Base-by-base conservation (phyloP, 2,329 filamentous ascomycete species). In the Fusarium longipes region DNA sequence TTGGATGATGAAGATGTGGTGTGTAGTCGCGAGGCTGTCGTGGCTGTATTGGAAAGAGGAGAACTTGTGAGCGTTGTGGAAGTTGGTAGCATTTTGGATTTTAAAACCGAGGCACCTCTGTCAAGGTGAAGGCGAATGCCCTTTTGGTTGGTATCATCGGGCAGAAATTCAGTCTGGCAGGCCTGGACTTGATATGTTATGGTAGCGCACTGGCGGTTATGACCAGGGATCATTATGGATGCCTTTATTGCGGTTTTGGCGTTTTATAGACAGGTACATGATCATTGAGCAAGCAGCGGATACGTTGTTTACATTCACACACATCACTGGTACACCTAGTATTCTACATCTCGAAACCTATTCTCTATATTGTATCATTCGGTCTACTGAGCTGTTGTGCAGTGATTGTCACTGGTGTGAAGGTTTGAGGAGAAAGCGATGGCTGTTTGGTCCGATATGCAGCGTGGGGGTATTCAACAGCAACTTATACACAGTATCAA, bases 1-100 rank as follows among this genome's bases (percentile, higher is more conserved):
- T 70, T 74, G 63, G 74, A 73, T 12, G 74, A 75, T 11, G 74
- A 73, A 18, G 75, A 77, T 36, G 75, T 49, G 3, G 29, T 47
- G 8, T 73, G 56, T 55, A 65, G 59, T 8, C 51, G 63, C 12
- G 67, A 70, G 24, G 65, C 71, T 2, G 63, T 77, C 20, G 71
- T 78, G 44, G 75, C 76, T 17, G 74, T 77, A 15, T 76, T 73
- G 48, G 73, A 77, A 45, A 71, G 61, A 18, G 76, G 73, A 7
- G 63, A 67, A 40, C 71, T 77, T 20, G 54, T 71, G 20, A 73
- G 73, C 24, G 70, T 76, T 59, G 29, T 76, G 50, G 73, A 76
- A 57, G 72, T 68, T 32, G 58, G 65, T 14, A 63, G 64, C 36
- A 63, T 76, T 27, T 52, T 75, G 51, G 62, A 70, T 32, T 62